Percentiles rank a stretch among this genome's conserved stretches.
These are phyloP conservation scores for Rhododendron griersonianum DNA, from an alignment of 148 eudicot genomes.

Conservation along the genomic window DNA sequence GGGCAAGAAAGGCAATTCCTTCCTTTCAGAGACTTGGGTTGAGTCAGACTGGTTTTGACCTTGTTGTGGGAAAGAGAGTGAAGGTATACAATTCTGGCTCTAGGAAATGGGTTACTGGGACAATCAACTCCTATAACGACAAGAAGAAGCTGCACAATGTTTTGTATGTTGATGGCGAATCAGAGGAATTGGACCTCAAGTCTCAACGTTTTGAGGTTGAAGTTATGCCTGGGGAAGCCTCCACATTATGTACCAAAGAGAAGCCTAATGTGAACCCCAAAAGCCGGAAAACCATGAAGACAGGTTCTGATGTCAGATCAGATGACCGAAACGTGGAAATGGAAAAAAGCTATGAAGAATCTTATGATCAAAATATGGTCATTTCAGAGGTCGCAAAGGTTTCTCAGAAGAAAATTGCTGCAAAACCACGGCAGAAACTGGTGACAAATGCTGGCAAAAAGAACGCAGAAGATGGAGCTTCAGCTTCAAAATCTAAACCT, in stretches of 20 bases:
- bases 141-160: background rate
- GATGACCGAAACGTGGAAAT: background rate
- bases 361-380: background rate
- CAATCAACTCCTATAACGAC: background rate
- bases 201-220: slow-evolving; percentile 2
- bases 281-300: background rate
- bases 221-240: background rate
- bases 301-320: background rate
- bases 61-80: background rate
- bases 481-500: background rate
- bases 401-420: background rate
- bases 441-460: background rate
- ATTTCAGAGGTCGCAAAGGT: background rate
- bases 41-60: background rate
- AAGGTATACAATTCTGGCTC: background rate
- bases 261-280: background rate
- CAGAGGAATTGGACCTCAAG: background rate
- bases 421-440: background rate
- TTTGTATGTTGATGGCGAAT: background rate
- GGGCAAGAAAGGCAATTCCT: background rate
- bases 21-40: background rate
- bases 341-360: background rate
- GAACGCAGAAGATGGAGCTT: background rate
- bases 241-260: background rate
- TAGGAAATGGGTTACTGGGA: background rate